Evolutionary conservation across 1,284 basidiomycete genomes (phyloP), one percentile per base, ranked within the genome.

Genomic region (Sanghuangporus sanghuang): DNA sequence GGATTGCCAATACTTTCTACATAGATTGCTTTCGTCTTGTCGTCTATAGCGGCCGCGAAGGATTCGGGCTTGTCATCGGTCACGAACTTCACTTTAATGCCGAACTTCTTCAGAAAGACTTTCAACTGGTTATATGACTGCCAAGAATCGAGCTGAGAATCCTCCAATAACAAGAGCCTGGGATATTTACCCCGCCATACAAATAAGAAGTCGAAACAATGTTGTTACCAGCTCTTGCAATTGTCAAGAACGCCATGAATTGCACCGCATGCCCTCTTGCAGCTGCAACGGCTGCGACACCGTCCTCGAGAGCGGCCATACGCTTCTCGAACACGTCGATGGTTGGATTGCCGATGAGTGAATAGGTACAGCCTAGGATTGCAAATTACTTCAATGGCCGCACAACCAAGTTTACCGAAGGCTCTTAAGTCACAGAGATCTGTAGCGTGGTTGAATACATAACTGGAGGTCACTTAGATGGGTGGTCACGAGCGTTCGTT

Each of bases 91-190:
- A 88, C 86, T 3, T 78, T 78, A 67, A 96, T 93, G 42, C 89
- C 89, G 69, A 84, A 90, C 68, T 89, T 88, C 73, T 90, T 90
- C 75, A 92, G 81, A 36, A 85, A 87, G 32, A 92, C 92, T 81
- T 94, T 95, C 79, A 95, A 88, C 73, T 95, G 93, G 71, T 95
- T 96, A 79, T 90, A 95, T 4, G 90, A 93, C 84, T 85, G 70
- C 36, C 57, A 27, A 54, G 14, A 21, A 14, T 1, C 12, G 16
- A 38, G 14, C 7, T 54, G 9, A 54, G 36, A 18, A 12, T 38
- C 53, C 2, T 12, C 44, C 2, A 6, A 16, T 18, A 18, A 46
- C 21, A n/a, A 18, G 48, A 21, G 3, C 8, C 6, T 59, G 9
- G 0, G 57, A n/a, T 23, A 72, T 83, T 70, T 68, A 87, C 85